Percentiles rank a stretch among this genome's conserved stretches.
Conservation (phyloP, 2,329 filamentous ascomycete species). For the Cyphellophora attinorum region DNA sequence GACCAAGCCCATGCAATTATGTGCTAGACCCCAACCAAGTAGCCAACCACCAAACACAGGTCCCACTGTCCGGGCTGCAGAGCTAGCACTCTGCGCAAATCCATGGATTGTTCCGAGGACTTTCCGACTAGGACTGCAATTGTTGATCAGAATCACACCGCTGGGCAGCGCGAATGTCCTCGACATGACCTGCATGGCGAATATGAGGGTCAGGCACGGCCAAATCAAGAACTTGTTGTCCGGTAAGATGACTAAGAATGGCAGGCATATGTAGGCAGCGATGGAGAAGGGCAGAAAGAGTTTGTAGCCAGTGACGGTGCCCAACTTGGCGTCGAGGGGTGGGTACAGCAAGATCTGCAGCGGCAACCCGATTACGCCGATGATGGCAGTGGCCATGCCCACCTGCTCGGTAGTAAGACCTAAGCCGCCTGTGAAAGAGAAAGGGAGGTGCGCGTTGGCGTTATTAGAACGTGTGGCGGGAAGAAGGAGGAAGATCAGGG, state of each 20-base stretch:
- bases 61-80: constrained; percentile 45
- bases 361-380: constrained; percentile 65
- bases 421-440: constrained; percentile 60
- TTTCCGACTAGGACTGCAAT: constrained; percentile 46
- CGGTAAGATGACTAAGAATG: constrained; percentile 62
- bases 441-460: constrained; percentile 18
- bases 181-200: constrained; percentile 61
- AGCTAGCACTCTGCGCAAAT: constrained; percentile 46
- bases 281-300: constrained; percentile 63
- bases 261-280: constrained; percentile 57
- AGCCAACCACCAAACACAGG: constrained; percentile 46
- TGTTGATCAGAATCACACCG: constrained; percentile 51
- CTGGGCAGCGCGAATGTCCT: constrained; percentile 59
- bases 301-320: constrained; percentile 59
- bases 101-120: constrained; percentile 52
- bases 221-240: constrained; percentile 47
- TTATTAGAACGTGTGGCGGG: constrained; percentile 54
- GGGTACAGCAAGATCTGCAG: constrained; percentile 67
- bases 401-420: constrained; percentile 63
- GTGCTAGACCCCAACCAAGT: constrained; percentile 42
- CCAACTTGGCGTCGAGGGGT: constrained; percentile 53
- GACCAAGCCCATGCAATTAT: constrained; percentile 45
- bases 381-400: constrained; percentile 67
- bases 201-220: constrained; percentile 53
- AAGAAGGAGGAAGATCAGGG: constrained; percentile 67